Percentiles rank a stretch among this genome's conserved stretches.
Evolutionary conservation across 2,329 filamentous ascomycete genomes (phyloP).

Genomic region (Xylariaceae sp.): DNA sequence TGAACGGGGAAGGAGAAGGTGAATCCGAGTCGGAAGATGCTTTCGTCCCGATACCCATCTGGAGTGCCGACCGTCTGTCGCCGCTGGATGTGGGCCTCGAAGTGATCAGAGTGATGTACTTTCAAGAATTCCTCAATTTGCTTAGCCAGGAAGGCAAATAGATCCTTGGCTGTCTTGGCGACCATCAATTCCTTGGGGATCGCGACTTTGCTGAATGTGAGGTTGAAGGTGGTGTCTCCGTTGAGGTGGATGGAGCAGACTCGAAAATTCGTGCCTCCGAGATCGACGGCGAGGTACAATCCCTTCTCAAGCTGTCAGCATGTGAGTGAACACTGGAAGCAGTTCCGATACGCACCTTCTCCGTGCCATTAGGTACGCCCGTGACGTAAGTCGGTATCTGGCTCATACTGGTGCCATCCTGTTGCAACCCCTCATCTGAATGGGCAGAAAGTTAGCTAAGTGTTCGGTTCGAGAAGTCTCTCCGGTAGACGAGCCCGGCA

Average conservation of each 20-base stretch:
- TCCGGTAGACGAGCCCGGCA: not conserved
- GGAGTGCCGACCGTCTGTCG: slow-evolving; percentile 57
- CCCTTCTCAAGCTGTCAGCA: slow-evolving; percentile 53
- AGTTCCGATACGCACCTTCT: slow-evolving; percentile 64
- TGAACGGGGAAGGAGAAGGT: slow-evolving; percentile 97
- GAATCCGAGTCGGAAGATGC: slow-evolving; percentile 93
- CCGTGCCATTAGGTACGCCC: slow-evolving; percentile 90
- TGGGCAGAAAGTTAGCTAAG: slow-evolving; percentile 15
- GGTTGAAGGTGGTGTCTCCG: slow-evolving; percentile 90
- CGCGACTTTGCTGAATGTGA: slow-evolving; percentile 87
- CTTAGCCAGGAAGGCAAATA: slow-evolving; percentile 89
- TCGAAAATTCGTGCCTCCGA: slow-evolving; percentile 98
- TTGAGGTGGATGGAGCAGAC: slow-evolving; percentile 94
- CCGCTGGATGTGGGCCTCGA: slow-evolving; percentile 64
- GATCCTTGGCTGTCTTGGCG: slow-evolving; percentile 76
- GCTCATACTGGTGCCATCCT: slow-evolving; percentile 76
- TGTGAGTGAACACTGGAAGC: not conserved
- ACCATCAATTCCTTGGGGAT: slow-evolving; percentile 90
- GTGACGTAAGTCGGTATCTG: slow-evolving; percentile 98
- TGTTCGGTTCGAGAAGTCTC: too few relatives aligned
- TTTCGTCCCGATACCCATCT: slow-evolving; percentile 61
- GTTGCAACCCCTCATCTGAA: slow-evolving; percentile 73
- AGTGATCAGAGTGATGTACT: slow-evolving; percentile 84
- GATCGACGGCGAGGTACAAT: slow-evolving; percentile 90
- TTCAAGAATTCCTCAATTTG: slow-evolving; percentile 88